These are phyloP conservation scores for Cicer pinnatifidum DNA, from an alignment of 306 rosid species.

Conservation along the genomic window DNA sequence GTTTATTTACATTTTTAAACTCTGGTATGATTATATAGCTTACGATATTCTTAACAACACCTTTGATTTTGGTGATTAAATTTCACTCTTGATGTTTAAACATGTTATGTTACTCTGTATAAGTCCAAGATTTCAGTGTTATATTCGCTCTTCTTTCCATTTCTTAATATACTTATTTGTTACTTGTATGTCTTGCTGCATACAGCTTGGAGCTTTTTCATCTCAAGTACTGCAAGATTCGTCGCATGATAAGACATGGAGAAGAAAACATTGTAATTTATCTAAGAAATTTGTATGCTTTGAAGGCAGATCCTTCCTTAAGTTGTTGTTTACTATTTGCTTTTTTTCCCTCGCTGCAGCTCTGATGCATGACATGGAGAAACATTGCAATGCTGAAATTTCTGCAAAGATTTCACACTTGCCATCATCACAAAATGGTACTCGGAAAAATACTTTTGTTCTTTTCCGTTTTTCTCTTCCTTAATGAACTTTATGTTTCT, in stretches of 20 bases:
- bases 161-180: slow-evolving; percentile 47
- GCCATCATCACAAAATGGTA: slow-evolving; percentile 79
- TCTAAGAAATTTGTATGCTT: slow-evolving; percentile 42
- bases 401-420: slow-evolving; percentile 75
- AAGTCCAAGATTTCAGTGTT: slow-evolving; percentile 1
- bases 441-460: slow-evolving; percentile 46
- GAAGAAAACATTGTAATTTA: slow-evolving; percentile 74
- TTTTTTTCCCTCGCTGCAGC: slow-evolving; percentile 56
- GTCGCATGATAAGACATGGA: slow-evolving; percentile 71
- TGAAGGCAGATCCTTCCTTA: slow-evolving; percentile 9
- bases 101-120: not conserved
- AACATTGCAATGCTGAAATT: slow-evolving; percentile 89
- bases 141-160: not conserved
- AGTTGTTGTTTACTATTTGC: slow-evolving; percentile 12
- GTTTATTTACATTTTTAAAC: slow-evolving; percentile 6
- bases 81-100: slow-evolving; percentile 3
- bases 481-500: slow-evolving; percentile 17
- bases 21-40: slow-evolving; percentile 16
- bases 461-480: slow-evolving; percentile 24
- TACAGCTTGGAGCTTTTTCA: slow-evolving; percentile 96
- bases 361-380: slow-evolving; percentile 78
- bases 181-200: slow-evolving; percentile 49
- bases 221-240: slow-evolving; percentile 97
- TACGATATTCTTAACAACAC: slow-evolving; percentile 16
- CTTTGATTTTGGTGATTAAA: slow-evolving; percentile 23